Percentiles rank a stretch among this genome's conserved stretches.
phyloP scores from a whole-genome alignment of 495 filamentous ascomycete genomes.

The Podospora pseudopauciseta region DNA sequence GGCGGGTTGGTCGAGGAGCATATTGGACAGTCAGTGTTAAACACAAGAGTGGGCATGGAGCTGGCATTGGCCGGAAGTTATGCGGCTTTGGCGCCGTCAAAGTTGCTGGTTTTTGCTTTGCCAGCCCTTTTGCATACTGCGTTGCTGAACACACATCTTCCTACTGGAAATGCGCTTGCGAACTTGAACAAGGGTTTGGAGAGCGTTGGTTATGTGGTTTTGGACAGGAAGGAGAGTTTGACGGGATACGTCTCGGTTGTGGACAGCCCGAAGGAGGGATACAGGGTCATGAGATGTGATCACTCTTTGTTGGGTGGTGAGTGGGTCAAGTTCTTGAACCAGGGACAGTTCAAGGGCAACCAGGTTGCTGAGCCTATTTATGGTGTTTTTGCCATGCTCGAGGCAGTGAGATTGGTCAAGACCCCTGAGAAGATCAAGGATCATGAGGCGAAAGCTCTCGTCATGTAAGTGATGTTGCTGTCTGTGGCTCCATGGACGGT shows the following conservation, averaged over 20 bases:
- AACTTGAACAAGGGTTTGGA: conserved; percentile 62
- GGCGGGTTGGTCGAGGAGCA: conserved; percentile 49
- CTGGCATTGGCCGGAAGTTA: conserved; percentile 60
- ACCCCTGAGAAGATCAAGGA: conserved; percentile 53
- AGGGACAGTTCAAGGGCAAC: conserved; percentile 36
- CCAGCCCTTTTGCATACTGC: conserved; percentile 69
- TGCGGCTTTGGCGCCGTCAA: conserved; percentile 62
- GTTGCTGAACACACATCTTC: conserved; percentile 68
- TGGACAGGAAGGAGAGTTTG: conserved; percentile 75
- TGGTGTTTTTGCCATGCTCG: conserved; percentile 86
- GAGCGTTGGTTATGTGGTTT: conserved; percentile 54
- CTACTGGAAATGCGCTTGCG: conserved; percentile 46
- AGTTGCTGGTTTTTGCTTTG: conserved; percentile 57
- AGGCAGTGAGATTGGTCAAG: conserved; percentile 80
- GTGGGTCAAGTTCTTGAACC: conserved; percentile 59
- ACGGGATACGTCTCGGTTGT: conserved; percentile 93
- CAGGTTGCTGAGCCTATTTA: conserved; percentile 81
- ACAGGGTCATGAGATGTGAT: conserved; percentile 84
- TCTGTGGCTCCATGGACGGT: neutral
- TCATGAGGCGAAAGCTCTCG: conserved; percentile 69
- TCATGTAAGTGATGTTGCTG: conserved; percentile 59
- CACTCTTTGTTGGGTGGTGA: conserved; percentile 94
- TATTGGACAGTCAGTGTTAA: conserved; percentile 58
- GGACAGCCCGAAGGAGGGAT: conserved; percentile 65
- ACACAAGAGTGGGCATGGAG: conserved; percentile 70